Percentiles rank a stretch among this genome's conserved stretches.
phyloP scores from a whole-genome alignment of 306 rosid genomes.

The Cicer arietinum region DNA sequence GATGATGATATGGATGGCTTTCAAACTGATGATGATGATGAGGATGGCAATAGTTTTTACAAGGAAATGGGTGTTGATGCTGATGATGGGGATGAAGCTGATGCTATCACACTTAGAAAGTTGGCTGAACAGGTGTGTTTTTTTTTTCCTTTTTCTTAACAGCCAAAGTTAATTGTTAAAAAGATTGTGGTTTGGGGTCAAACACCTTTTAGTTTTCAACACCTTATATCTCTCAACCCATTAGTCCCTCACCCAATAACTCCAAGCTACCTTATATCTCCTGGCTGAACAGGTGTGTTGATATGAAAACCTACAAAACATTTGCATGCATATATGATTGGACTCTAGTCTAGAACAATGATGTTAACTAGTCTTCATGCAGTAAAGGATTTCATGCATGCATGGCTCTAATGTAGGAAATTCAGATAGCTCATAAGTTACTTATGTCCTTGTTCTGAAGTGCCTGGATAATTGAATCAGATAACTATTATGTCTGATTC shows the following conservation, averaged over 20 bases:
- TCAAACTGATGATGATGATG: constrained; percentile 85
- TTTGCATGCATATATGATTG: neutral
- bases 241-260: too few relatives aligned
- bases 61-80: constrained; percentile 90
- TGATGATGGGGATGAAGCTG: constrained; percentile 90
- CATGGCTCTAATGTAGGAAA: neutral
- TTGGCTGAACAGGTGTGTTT: constrained; percentile 85
- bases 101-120: constrained; percentile 71
- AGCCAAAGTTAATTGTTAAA: too few relatives aligned
- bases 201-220: too few relatives aligned
- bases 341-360: neutral
- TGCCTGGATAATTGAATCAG: neutral
- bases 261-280: too few relatives aligned
- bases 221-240: too few relatives aligned
- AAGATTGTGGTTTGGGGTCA: too few relatives aligned
- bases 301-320: neutral
- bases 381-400: neutral
- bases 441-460: neutral
- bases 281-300: constrained; percentile 83
- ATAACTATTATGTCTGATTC: neutral
- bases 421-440: neutral
- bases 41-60: constrained; percentile 82
- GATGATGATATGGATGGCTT: constrained; percentile 97
- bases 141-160: too few relatives aligned
- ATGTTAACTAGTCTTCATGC: neutral